Conservation (phyloP, 495 filamentous ascomycete species). For the Talaromyces stipitatus region DNA sequence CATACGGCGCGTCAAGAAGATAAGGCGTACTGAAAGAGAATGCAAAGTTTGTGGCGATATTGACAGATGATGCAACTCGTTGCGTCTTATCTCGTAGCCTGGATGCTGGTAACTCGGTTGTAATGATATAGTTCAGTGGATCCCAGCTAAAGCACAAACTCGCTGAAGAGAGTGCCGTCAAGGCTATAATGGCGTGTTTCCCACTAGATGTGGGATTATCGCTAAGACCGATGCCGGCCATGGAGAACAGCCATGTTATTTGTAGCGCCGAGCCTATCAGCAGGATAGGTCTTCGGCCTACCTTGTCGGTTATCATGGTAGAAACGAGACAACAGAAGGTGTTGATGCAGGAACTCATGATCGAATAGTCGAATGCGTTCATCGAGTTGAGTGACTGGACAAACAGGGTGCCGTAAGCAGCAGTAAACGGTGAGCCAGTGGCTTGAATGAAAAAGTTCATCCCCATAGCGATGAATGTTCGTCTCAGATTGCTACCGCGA, state of each 20-base stretch:
- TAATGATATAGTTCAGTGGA: conserved; percentile 14
- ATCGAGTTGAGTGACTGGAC: conserved; percentile 23
- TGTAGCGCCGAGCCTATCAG: conserved; percentile 3
- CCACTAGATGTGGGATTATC: neutral
- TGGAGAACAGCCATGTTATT: conserved; percentile 4
- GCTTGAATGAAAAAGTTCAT: conserved; percentile 27
- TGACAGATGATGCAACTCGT: conserved; percentile 19
- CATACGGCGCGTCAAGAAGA: conserved; percentile 18
- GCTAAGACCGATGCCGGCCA: conserved; percentile 7
- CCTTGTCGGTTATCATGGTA: neutral
- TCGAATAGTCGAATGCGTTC: conserved; percentile 22
- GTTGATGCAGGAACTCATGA: conserved; percentile 7
- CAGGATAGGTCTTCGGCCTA: conserved; percentile 3
- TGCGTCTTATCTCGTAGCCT: conserved; percentile 23
- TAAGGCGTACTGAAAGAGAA: conserved; percentile 27
- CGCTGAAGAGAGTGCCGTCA: conserved; percentile 7
- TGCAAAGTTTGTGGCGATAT: conserved; percentile 23
- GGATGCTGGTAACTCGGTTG: conserved; percentile 11
- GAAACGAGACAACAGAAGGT: conserved; percentile 3
- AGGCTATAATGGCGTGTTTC: conserved; percentile 1
- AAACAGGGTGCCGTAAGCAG: conserved; percentile 26
- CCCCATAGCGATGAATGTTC: conserved; percentile 23
- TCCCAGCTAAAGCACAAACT: conserved; percentile 11
- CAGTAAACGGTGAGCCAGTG: conserved; percentile 24
- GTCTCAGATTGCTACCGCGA: conserved; percentile 16